A percentile compares a stretch with the other conserved stretches of the same genome.
Conservation (phyloP, 2,329 filamentous ascomycete genomes). For the Aureobasidium sp. region DNA sequence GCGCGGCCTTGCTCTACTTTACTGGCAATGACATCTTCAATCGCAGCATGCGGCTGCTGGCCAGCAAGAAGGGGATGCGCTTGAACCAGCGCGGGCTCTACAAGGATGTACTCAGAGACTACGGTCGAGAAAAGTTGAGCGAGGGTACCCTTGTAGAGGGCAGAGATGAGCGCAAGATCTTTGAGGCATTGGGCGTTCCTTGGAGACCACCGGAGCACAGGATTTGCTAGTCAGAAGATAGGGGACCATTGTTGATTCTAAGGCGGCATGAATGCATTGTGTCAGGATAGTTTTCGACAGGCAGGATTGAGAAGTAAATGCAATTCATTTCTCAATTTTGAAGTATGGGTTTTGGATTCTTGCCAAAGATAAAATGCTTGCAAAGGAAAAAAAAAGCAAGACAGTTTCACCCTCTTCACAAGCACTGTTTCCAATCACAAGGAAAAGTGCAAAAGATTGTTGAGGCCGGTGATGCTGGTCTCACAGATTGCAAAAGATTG, state of each 20-base stretch:
- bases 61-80: conserved; percentile 72
- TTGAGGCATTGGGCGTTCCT: conserved; percentile 72
- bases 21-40: conserved; percentile 96
- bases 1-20: conserved; percentile 87
- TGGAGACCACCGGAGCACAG: conserved; percentile 74
- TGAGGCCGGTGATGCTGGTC: no score
- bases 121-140: conserved; percentile 52
- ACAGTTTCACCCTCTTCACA: no score
- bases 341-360: no score
- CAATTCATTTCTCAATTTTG: neutral
- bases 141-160: conserved; percentile 68
- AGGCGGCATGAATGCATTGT: neutral
- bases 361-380: no score
- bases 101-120: conserved; percentile 58
- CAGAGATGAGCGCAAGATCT: conserved; percentile 69
- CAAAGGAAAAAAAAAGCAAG: no score
- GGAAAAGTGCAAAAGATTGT: no score
- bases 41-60: conserved; percentile 71
- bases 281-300: neutral
- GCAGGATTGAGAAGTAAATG: neutral
- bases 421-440: no score
- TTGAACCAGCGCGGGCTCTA: conserved; percentile 80
- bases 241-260: neutral
- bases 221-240: conserved; percentile 51
- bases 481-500: neutral